Evolutionary conservation across 257 asterid genomes (phyloP).

Genomic region (Solanum rostratum): DNA sequence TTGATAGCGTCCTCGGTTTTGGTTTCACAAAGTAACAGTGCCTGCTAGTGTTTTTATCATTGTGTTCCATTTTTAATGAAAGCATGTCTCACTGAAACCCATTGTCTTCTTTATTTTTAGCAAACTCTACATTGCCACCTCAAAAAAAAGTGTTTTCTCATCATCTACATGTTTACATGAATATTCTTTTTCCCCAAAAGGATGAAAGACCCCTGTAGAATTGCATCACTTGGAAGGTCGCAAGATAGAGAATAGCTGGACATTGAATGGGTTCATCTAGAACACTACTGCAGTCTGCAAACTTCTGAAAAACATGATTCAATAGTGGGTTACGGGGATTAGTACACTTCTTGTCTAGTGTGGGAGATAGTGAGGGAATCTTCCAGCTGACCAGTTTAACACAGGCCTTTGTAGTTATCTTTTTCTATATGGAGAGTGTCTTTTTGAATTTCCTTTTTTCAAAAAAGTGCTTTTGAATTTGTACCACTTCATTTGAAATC

Average conservation of each 20-base stretch:
- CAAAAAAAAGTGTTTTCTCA: background rate
- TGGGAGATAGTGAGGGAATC: background rate
- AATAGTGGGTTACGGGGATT: background rate
- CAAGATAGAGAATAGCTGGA: background rate
- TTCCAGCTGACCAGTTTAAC: background rate
- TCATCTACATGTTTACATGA: background rate
- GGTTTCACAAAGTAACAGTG: background rate
- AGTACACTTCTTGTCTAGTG: background rate
- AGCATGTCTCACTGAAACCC: background rate
- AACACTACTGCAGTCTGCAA: background rate
- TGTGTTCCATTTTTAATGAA: background rate
- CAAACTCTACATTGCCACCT: background rate
- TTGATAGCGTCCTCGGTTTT: background rate
- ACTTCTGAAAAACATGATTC: background rate
- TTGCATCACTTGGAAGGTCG: background rate
- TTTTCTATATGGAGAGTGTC: background rate
- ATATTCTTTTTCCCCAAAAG: background rate
- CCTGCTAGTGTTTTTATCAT: background rate
- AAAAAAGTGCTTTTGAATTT: background rate
- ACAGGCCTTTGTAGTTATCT: background rate
- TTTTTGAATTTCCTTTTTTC: background rate
- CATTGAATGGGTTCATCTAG: background rate
- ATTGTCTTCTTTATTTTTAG: background rate
- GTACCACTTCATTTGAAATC: background rate
- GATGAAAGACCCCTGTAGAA: background rate